phyloP scores from a whole-genome alignment of 805 yeast species.

The Sporopachydermia lactativora region DNA sequence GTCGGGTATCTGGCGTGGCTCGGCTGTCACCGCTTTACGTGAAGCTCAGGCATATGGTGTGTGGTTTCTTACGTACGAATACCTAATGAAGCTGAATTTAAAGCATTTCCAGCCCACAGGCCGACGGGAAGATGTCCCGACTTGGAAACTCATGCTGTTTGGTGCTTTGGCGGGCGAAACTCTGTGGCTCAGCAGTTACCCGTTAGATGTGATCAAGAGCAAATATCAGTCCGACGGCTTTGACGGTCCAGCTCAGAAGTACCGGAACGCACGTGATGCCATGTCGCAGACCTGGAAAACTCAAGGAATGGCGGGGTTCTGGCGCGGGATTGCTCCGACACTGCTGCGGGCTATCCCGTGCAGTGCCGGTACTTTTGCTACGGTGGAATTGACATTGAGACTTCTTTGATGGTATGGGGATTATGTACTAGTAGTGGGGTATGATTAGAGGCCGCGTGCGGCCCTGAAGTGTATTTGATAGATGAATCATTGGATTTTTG shows the following conservation, averaged over 20 bases:
- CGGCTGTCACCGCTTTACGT: slow-evolving; percentile 36
- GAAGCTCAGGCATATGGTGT: slow-evolving; percentile 66
- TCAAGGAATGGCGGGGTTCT: slow-evolving; percentile 38
- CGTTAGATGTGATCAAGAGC: slow-evolving; percentile 37
- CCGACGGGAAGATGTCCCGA: slow-evolving; percentile 33
- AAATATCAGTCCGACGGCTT: slow-evolving; percentile 40
- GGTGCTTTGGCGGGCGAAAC: slow-evolving; percentile 63
- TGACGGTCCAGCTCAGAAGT: slow-evolving; percentile 25
- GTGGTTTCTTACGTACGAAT: slow-evolving; percentile 58
- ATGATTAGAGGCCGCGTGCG: neutral
- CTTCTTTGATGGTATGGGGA: slow-evolving; percentile 14
- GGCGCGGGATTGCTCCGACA: slow-evolving; percentile 51
- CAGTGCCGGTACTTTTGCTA: slow-evolving; percentile 65
- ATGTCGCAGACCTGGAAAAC: slow-evolving; percentile 16
- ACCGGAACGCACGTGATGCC: slow-evolving; percentile 27
- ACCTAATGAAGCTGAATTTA: slow-evolving; percentile 25
- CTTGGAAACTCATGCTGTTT: slow-evolving; percentile 38
- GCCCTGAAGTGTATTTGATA: no score
- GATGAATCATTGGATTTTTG: no score
- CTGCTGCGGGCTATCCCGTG: slow-evolving; percentile 48
- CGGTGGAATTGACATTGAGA: slow-evolving; percentile 55
- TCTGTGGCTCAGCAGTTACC: slow-evolving; percentile 44
- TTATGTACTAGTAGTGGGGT: neutral
- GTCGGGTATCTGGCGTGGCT: slow-evolving; percentile 41
- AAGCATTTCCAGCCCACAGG: neutral